Base-by-base conservation (phyloP, 495 filamentous ascomycete genomes). In the Aspergillus olivimuriae region DNA sequence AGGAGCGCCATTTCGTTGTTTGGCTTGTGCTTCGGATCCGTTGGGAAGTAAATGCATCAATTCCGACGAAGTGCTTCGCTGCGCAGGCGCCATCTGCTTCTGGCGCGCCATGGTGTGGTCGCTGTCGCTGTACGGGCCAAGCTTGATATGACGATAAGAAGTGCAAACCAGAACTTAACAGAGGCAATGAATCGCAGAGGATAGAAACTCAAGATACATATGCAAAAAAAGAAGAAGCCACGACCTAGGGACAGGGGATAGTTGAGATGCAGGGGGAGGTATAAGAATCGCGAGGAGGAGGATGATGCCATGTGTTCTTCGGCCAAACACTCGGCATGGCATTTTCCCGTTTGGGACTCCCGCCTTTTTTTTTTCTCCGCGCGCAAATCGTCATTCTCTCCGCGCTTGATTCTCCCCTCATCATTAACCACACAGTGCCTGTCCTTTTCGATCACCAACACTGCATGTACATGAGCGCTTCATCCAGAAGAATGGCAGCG, bases 51-150 rank as follows among this genome's bases (percentile, higher is more conserved):
- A 60, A 51, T 71, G 52, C 61, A 66, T 63, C 52, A 79, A 76
- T 47, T 84, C 77, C 9, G 80, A 83, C 10, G 83, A 87, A 1
- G 76, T 65, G 41, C 77, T 73, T 57, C 84, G 74, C 58, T 80
- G 79, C 35, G 84, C 55, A 10, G 85, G 83, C 43, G 72, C 72
- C 30, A 76, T 57, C 68, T 86, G 82, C 60, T 89, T 89, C 44
- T 73, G 73, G 49, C 84, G 77, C 47, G 83, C 84, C 85, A 89
- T 89, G n/a, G n/a, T n/a, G n/a, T n/a, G n/a, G n/a, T n/a, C n/a
- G n/a, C n/a, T n/a, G n/a, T n/a, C n/a, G n/a, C n/a, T n/a, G n/a
- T n/a, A n/a, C n/a, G n/a, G n/a, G n/a, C n/a, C n/a, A n/a, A n/a
- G n/a, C n/a, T n/a, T n/a, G n/a, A n/a, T n/a, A n/a, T n/a, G n/a